Evolutionary conservation across 139 green algal genomes (phyloP), one percentile per base, ranked within the genome.

Genomic region (Chlamydomonas eustigma): DNA sequence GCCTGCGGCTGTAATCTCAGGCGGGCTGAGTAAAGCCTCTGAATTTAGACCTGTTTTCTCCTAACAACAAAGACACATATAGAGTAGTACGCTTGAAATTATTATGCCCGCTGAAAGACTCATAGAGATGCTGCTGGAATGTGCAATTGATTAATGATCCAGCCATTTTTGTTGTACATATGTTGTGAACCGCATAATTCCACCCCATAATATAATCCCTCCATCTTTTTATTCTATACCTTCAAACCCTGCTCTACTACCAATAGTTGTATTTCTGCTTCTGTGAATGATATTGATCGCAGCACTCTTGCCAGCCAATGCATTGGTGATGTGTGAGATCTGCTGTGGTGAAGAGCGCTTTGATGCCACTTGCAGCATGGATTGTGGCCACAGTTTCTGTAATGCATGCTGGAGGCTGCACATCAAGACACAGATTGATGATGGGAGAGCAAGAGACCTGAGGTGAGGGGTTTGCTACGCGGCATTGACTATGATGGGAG

Each of bases 341-440:
- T 76, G 71, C 71, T 76, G 28, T 33, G 33, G 18, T 30, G 71
- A 76, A 2, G 36, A 81, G 38, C 33, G 58, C 2, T 12, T 34
- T 0, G 5, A 30, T 0, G 75, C 89, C 24, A 79, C 80, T n/a
- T 89, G 81, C 0, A 78, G 73, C 63, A 97, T 97, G 88, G 83
- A 87, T 63, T 97, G 93, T 75, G 88, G 90, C 0, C 93, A 97
- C 79, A 79, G 58, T 1, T 96, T 93, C 82, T 97, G 93, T 89
- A 91, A 94, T 39, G 76, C 84, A 18, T 97, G 93, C 86, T 97
- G 93, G 93, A 78, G 39, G 28, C 65, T 50, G 65, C 65, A 72
- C 65, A 50, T 72, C 34, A 72, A 72, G 65, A 39, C 65, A 31
- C 65, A 72, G 64, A 78, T 82, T 30, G 34, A 24, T 3, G 77